phyloP scores from a whole-genome alignment of 176 grass and related monocot species.

The Avena insularis region DNA sequence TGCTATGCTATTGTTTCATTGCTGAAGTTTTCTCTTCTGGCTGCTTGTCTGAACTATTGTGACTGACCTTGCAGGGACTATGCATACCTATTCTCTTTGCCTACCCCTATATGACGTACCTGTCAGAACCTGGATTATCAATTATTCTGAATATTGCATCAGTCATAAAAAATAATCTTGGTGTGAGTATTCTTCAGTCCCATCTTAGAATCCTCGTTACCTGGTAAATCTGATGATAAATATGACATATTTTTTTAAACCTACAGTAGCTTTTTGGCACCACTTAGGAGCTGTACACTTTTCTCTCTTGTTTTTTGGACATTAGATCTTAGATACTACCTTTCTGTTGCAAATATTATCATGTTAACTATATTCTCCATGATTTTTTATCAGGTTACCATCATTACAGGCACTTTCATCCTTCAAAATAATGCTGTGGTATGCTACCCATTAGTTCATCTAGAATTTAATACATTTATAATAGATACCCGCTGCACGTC shows the following conservation, averaged over 20 bases:
- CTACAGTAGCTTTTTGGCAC: not conserved
- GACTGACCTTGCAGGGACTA: slow-evolving; percentile 46
- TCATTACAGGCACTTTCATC: slow-evolving; percentile 51
- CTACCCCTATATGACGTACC: slow-evolving; percentile 67
- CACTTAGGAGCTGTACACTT: not conserved
- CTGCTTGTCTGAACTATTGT: slow-evolving; percentile 23
- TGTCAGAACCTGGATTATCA: slow-evolving; percentile 59
- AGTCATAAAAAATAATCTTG: slow-evolving; percentile 37
- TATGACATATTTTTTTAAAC: not conserved
- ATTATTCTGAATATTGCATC: slow-evolving; percentile 58
- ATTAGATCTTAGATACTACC: not conserved
- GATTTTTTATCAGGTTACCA: slow-evolving; percentile 43
- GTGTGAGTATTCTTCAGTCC: slow-evolving; percentile 36
- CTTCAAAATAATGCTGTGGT: slow-evolving; percentile 65
- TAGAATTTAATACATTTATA: not conserved
- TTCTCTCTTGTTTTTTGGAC: not conserved
- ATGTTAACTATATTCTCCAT: not conserved
- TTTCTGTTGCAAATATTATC: not conserved
- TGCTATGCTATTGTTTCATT: slow-evolving; percentile 15
- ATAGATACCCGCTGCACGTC: not conserved
- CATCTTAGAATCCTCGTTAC: not conserved
- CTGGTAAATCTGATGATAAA: not conserved
- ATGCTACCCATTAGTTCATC: not conserved
- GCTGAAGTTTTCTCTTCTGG: slow-evolving; percentile 13
- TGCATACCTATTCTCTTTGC: slow-evolving; percentile 66